These are phyloP conservation scores for Achaetomiella virescens DNA, from an alignment of 495 filamentous ascomycete genomes.

Conservation along the genomic window DNA sequence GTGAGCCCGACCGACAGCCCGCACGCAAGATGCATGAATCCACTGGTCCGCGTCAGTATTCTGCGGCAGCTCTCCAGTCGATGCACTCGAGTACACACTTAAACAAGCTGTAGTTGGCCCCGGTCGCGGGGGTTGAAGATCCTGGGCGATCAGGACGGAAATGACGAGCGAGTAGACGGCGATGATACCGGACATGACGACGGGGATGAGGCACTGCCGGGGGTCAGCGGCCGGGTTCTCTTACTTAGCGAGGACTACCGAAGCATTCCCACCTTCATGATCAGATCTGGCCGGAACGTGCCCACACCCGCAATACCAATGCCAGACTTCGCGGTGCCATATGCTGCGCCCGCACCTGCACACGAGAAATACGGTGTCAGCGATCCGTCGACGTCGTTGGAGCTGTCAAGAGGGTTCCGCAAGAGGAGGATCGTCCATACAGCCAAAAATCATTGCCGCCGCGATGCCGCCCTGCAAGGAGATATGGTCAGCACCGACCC, in stretches of 20 bases:
- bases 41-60: conserved; percentile 42
- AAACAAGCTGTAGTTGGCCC: conserved; percentile 69
- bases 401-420: background rate
- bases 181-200: conserved; percentile 99
- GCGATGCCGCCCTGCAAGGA: conserved; percentile 70
- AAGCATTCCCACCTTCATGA: conserved; percentile 78
- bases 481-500: conserved; percentile 32
- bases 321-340: conserved; percentile 94
- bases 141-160: conserved; percentile 84
- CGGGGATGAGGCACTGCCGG: conserved; percentile 76
- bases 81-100: conserved; percentile 48
- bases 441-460: conserved; percentile 90
- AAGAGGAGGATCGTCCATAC: conserved; percentile 47
- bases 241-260: too few relatives aligned
- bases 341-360: conserved; percentile 83
- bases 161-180: conserved; percentile 97
- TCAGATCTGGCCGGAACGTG: conserved; percentile 85
- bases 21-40: conserved; percentile 87
- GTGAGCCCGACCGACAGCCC: conserved; percentile 90
- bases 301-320: conserved; percentile 95
- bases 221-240: background rate
- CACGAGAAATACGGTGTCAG: conserved; percentile 22
- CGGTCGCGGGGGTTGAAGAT: conserved; percentile 60
- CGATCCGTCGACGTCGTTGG: conserved; percentile 9
- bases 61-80: background rate